A percentile compares a stretch with the other conserved stretches of the same genome.
phyloP scores from a whole-genome alignment of 2,329 filamentous ascomycete genomes.

The Epichloe bromicola region DNA sequence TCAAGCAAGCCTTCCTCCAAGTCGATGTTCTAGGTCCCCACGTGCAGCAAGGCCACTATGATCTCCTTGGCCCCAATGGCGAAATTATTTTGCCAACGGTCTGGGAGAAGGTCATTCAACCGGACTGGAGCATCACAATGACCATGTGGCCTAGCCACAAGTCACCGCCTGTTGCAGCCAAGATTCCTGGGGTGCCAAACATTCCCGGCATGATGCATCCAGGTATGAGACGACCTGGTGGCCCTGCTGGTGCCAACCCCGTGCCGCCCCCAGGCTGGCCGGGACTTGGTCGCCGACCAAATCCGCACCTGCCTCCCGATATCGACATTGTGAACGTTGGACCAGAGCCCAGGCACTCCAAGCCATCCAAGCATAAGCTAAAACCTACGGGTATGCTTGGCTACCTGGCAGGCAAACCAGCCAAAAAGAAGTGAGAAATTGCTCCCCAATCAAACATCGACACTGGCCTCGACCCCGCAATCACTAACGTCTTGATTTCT shows the following conservation, averaged over 20 bases:
- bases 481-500: background rate
- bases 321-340: constrained; percentile 10
- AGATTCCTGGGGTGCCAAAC: constrained; percentile 2
- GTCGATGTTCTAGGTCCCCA: constrained; percentile 65
- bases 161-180: constrained; percentile 5
- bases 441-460: background rate
- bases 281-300: background rate
- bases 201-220: constrained; percentile 3
- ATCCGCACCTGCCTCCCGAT: constrained; percentile 3
- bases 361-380: constrained; percentile 8
- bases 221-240: background rate
- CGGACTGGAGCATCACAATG: constrained; percentile 46
- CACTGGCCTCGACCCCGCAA: background rate
- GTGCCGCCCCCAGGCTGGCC: constrained; percentile 10
- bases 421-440: constrained; percentile 13
- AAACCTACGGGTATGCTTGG: constrained; percentile 9
- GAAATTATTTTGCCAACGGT: constrained; percentile 69
- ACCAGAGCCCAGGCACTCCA: constrained; percentile 5
- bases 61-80: constrained; percentile 64
- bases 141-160: constrained; percentile 45
- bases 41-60: constrained; percentile 67
- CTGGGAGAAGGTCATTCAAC: constrained; percentile 71
- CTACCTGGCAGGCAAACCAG: constrained; percentile 11
- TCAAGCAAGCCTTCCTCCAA: constrained; percentile 71
- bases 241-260: background rate